Evolutionary conservation across 805 yeast genomes (phyloP).

Genomic region (Barnettozyma vustinii): DNA sequence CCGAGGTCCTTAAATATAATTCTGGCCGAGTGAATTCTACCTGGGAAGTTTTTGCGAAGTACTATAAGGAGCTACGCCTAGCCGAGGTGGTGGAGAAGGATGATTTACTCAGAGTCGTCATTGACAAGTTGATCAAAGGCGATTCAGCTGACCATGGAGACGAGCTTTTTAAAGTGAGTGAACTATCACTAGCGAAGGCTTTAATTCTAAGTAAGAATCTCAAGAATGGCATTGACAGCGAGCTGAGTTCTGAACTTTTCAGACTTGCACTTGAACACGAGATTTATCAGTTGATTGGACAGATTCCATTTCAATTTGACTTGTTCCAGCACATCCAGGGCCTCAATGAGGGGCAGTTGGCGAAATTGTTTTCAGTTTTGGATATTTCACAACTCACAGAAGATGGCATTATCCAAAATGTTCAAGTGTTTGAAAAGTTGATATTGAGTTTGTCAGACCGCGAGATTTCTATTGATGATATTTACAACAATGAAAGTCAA

Average conservation of each 20-base stretch:
- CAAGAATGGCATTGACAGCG: not conserved
- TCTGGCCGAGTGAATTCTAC: constrained; percentile 51
- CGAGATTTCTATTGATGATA: not conserved
- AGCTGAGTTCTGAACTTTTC: constrained; percentile 1
- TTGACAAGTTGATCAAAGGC: constrained; percentile 23
- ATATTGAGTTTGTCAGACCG: constrained; percentile 3
- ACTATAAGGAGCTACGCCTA: constrained; percentile 11
- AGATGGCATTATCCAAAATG: not conserved
- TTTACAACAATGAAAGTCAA: not conserved
- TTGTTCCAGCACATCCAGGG: not conserved
- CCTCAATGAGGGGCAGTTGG: not conserved
- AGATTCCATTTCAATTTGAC: not conserved
- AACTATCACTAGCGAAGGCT: constrained; percentile 2
- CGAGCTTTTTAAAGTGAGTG: constrained; percentile 4
- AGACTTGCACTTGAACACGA: constrained; percentile 3
- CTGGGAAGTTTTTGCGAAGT: constrained; percentile 39
- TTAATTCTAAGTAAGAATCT: not conserved
- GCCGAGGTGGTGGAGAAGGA: constrained; percentile 15
- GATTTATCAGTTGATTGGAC: not conserved
- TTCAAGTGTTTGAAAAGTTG: constrained; percentile 4
- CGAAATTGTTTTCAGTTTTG: constrained; percentile 1
- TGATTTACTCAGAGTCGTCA: constrained; percentile 25
- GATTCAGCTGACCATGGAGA: constrained; percentile 11
- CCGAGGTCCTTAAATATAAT: constrained; percentile 35
- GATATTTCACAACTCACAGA: not conserved